These are phyloP conservation scores for Tylopilus plumbeoviolaceoides DNA, from an alignment of 768 basidiomycete species.

Conservation along the genomic window DNA sequence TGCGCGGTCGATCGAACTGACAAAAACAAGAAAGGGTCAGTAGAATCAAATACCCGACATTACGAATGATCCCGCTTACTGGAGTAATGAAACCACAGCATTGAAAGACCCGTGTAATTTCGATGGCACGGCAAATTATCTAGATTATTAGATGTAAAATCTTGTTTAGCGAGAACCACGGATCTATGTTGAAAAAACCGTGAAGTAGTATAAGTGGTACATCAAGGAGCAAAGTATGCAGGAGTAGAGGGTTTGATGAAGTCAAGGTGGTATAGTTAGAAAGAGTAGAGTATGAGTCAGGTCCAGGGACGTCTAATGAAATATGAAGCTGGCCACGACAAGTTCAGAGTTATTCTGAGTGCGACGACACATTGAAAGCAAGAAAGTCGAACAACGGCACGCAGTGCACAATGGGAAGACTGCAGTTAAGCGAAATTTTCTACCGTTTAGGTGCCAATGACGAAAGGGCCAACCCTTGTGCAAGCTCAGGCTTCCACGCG, in stretches of 20 bases:
- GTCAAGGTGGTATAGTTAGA: constrained; percentile 29
- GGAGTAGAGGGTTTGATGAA: constrained; percentile 14
- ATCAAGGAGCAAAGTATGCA: constrained; percentile 31
- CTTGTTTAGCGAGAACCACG: constrained; percentile 17
- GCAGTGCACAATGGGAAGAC: constrained; percentile 1
- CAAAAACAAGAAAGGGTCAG: constrained; percentile 13
- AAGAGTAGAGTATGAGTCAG: constrained; percentile 27
- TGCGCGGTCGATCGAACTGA: constrained; percentile 5
- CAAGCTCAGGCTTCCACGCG: constrained; percentile 83
- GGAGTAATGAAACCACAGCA: constrained; percentile 5
- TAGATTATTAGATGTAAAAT: constrained; percentile 24
- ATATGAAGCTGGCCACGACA: constrained; percentile 15
- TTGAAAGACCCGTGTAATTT: constrained; percentile 10
- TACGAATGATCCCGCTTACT: constrained; percentile 23
- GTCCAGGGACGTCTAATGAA: constrained; percentile 21
- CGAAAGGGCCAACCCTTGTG: constrained; percentile 68
- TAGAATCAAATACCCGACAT: not conserved
- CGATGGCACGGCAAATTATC: constrained; percentile 20
- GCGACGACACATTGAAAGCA: constrained; percentile 7
- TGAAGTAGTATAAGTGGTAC: constrained; percentile 25
- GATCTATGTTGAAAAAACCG: constrained; percentile 26
- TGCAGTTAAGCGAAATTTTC: constrained; percentile 10
- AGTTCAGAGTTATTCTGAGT: constrained; percentile 11
- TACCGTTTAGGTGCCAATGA: constrained; percentile 56
- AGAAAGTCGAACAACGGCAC: constrained; percentile 11